phyloP scores from a whole-genome alignment of 129 eudicot species.

The Flaveria trinervia region DNA sequence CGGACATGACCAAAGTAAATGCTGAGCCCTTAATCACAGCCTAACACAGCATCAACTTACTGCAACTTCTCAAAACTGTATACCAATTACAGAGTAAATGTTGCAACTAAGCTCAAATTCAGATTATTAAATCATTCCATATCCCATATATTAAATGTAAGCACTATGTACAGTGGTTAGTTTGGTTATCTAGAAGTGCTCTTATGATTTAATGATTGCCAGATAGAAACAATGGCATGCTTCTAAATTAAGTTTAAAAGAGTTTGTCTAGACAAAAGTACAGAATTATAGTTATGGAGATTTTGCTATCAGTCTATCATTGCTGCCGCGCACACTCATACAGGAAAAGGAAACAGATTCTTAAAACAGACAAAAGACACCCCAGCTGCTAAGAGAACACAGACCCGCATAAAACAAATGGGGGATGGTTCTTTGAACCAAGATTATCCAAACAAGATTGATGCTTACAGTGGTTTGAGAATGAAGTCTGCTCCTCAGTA shows the following conservation, averaged over 20 bases:
- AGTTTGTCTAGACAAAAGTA: no score
- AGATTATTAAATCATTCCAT: not conserved
- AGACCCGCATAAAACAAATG: not conserved
- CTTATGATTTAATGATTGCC: not conserved
- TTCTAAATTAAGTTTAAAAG: not conserved
- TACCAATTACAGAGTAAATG: not conserved
- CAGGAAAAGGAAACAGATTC: not conserved
- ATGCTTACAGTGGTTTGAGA: constrained; percentile 55
- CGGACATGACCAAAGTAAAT: not conserved
- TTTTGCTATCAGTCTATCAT: constrained; percentile 7
- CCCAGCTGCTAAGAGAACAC: not conserved
- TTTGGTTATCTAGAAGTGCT: not conserved
- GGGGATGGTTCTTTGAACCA: not conserved
- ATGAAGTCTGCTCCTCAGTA: constrained; percentile 54
- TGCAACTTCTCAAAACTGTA: not conserved
- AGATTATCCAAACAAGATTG: not conserved
- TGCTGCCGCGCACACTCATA: not conserved
- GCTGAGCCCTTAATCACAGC: constrained; percentile 5
- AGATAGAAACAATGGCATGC: not conserved
- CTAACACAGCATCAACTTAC: constrained; percentile 6
- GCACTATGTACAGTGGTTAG: not conserved
- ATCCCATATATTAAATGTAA: not conserved
- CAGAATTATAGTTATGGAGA: not conserved
- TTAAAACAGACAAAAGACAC: not conserved
- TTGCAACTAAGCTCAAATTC: not conserved